Base-by-base conservation (phyloP, 805 yeast genomes). In the Wickerhamiella dianesei region DNA sequence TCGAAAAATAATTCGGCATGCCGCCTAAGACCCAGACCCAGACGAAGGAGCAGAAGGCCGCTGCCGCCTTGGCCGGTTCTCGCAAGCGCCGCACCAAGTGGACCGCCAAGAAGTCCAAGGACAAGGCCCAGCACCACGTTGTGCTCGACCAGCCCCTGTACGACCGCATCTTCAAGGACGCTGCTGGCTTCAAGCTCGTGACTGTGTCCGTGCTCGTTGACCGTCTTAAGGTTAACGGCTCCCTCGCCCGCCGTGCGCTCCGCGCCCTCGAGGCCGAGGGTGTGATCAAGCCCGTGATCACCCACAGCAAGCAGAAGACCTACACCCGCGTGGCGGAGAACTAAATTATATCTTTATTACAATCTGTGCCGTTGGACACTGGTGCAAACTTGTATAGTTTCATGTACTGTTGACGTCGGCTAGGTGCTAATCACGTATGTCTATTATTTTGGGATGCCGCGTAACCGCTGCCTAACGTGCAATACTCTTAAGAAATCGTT, bases 31-130 rank as follows among this genome's bases (percentile, higher is more conserved):
- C 85, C 77, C 96, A 89, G 81, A 88, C 86, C 75, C 41, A 39
- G 25, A 82, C 96, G 69, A 89, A 89, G 79, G 96, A 96, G 75
- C 96, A 96, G 70, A 89, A 89, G 80, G 96, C 96, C 70, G 96
- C 97, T 69, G 97, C 97, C 78, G 97, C 96, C 73, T 78, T 86
- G 82, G 96, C 96, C 73, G 96, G 96, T 83, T 95, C 96, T 82
- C 88, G 88, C 84, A 87, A 89, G 71, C 86, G 95, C 75, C 92
- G 92, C 87, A 89, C 92, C 94, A 92, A 92, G 95, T 92, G 97
- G 98, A 84, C 94, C 83, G 88, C 89, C 82, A 96, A 96, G 75
- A 87, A 94, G 82, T 95, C 87, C 74, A 92, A 94, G 88, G 99
- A 92, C 77, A 89, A 84, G 94, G 97, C 98, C 65, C 89, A 85